These are phyloP conservation scores for Tolypocladium cylindrosporum DNA, from an alignment of 2,329 filamentous ascomycete species.

Conservation along the genomic window DNA sequence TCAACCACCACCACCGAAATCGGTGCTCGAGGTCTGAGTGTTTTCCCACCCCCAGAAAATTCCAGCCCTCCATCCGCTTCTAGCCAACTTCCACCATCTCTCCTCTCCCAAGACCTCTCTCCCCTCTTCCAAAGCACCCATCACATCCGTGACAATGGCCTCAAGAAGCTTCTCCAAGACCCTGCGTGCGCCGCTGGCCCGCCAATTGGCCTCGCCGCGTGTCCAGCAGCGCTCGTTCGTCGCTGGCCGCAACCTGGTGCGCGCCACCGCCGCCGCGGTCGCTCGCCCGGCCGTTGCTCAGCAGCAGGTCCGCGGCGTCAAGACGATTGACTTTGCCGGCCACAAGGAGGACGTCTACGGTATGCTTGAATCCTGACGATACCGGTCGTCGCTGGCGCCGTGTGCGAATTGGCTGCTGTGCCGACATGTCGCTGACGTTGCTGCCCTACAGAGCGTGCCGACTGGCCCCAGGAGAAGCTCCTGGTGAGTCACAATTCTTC, in stretches of 20 bases:
- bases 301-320: conserved; percentile 79
- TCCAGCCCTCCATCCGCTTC: not conserved
- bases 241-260: conserved; percentile 46
- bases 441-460: conserved; percentile 66
- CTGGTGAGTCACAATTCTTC: conserved; percentile 51
- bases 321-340: conserved; percentile 98
- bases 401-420: not conserved
- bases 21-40: conserved; percentile 1
- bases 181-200: conserved; percentile 52
- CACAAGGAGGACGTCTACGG: conserved; percentile 90
- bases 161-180: conserved; percentile 64
- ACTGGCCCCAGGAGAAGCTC: conserved; percentile 99
- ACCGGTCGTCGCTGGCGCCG: not conserved
- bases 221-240: conserved; percentile 54
- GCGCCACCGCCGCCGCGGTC: conserved; percentile 39
- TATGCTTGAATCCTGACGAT: conserved; percentile 29
- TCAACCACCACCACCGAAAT: conserved; percentile 2
- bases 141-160: conserved; percentile 51
- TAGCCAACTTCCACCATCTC: not conserved
- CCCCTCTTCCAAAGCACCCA: conserved; percentile 10
- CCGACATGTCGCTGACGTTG: conserved; percentile 7
- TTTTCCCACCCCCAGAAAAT: conserved; percentile 4
- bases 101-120: conserved; percentile 15
- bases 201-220: conserved; percentile 51
- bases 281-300: conserved; percentile 42